phyloP scores from a whole-genome alignment of 2,329 filamentous ascomycete species.

The Microdochium trichocladiopsis region DNA sequence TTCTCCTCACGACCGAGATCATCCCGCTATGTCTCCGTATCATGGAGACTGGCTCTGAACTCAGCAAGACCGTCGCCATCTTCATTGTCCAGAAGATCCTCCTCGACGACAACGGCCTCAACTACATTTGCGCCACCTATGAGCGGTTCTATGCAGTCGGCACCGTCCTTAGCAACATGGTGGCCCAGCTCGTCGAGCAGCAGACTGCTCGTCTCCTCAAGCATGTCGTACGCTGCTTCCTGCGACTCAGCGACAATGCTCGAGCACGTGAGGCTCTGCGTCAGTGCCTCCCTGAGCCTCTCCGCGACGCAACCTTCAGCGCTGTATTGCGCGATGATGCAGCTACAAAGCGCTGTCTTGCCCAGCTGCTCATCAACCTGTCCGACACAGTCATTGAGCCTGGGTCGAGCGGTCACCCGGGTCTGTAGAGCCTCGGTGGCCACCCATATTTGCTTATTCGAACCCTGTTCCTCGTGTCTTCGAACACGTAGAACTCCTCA shows the following conservation, averaged over 20 bases:
- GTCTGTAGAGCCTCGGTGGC: constrained; percentile 10
- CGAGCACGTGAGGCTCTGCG: constrained; percentile 89
- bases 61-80: constrained; percentile 98
- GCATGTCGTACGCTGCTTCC: constrained; percentile 94
- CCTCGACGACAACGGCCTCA: constrained; percentile 90
- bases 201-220: constrained; percentile 94
- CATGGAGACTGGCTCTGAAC: constrained; percentile 97
- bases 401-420: constrained; percentile 12
- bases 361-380: constrained; percentile 94
- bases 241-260: constrained; percentile 91
- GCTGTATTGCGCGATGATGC: constrained; percentile 94
- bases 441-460: neutral
- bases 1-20: constrained; percentile 95
- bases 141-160: constrained; percentile 98
- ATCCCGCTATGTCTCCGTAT: constrained; percentile 96
- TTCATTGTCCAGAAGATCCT: constrained; percentile 99
- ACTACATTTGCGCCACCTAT: constrained; percentile 98
- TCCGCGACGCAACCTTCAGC: constrained; percentile 96
- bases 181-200: constrained; percentile 92
- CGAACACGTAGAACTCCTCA: neutral
- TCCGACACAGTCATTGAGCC: constrained; percentile 72
- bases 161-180: constrained; percentile 97
- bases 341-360: constrained; percentile 92
- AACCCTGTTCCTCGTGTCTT: neutral
- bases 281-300: constrained; percentile 94